Evolutionary conservation across 768 basidiomycete genomes (phyloP).

Genomic region (Termitomyces sp.): DNA sequence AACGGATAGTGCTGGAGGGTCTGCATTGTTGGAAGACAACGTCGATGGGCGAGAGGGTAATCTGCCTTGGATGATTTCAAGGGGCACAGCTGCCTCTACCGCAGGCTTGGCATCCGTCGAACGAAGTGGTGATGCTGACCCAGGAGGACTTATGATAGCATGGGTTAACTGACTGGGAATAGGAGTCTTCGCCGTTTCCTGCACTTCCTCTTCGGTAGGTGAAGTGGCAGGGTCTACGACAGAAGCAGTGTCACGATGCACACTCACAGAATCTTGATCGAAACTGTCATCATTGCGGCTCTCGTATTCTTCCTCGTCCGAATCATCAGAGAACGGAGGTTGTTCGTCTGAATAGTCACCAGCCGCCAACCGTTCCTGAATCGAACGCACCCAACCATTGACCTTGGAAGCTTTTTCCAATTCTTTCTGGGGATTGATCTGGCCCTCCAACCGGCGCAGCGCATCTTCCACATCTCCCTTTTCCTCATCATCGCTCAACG

Average conservation of each 20-base stretch:
- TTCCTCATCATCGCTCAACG: conserved; percentile 70
- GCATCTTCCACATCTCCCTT: conserved; percentile 82
- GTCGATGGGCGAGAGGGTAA: conserved; percentile 31
- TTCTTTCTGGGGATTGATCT: conserved; percentile 72
- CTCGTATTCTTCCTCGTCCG: conserved; percentile 27
- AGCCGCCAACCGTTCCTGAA: conserved; percentile 60
- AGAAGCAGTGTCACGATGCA: neutral
- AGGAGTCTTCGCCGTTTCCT: conserved; percentile 26
- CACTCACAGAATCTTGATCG: conserved; percentile 9
- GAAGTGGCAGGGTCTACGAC: neutral
- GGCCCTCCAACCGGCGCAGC: conserved; percentile 75
- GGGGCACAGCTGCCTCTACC: conserved; percentile 59
- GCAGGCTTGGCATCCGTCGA: conserved; percentile 43
- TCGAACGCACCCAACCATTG: conserved; percentile 75
- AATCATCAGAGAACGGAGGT: conserved; percentile 50
- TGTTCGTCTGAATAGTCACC: conserved; percentile 62
- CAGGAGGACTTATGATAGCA: conserved; percentile 21
- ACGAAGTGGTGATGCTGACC: conserved; percentile 26
- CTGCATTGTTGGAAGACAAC: conserved; percentile 12
- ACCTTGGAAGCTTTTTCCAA: conserved; percentile 74
- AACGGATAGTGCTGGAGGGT: conserved; percentile 32
- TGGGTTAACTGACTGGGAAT: conserved; percentile 27
- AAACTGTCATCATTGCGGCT: conserved; percentile 12
- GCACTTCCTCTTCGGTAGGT: conserved; percentile 3
- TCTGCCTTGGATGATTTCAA: conserved; percentile 63